These are phyloP conservation scores for Coniochaeta pulveracea DNA, from an alignment of 2,329 filamentous ascomycete species.

Conservation along the genomic window DNA sequence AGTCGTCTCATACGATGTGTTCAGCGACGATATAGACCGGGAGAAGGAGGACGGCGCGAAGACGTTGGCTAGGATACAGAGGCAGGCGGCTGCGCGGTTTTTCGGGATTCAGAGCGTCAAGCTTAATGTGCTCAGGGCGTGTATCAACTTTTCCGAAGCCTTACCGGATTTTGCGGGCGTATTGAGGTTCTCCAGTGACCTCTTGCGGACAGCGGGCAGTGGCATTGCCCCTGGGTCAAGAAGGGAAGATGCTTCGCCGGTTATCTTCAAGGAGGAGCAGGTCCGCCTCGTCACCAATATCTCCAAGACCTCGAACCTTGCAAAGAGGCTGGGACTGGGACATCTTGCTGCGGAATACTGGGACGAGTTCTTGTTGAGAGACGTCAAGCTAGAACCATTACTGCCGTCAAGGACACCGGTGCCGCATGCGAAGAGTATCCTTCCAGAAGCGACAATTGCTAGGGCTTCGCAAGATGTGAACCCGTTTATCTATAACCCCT, in stretches of 20 bases:
- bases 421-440: conserved; percentile 46
- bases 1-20: conserved; percentile 39
- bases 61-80: conserved; percentile 45
- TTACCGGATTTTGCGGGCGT: conserved; percentile 85
- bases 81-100: conserved; percentile 43
- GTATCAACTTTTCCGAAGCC: conserved; percentile 88
- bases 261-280: conserved; percentile 73
- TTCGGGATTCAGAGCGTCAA: conserved; percentile 77
- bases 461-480: conserved; percentile 53
- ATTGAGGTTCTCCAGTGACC: conserved; percentile 73
- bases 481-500: conserved; percentile 94
- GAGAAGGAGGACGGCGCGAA: conserved; percentile 38
- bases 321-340: conserved; percentile 59
- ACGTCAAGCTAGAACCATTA: conserved; percentile 57
- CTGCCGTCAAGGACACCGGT: conserved; percentile 50
- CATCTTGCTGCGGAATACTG: conserved; percentile 77
- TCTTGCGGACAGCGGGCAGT: conserved; percentile 72
- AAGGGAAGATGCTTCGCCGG: conserved; percentile 57
- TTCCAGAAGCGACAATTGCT: conserved; percentile 36
- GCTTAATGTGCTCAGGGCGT: conserved; percentile 76
- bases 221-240: conserved; percentile 64
- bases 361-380: conserved; percentile 88
- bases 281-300: conserved; percentile 76
- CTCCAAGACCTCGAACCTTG: conserved; percentile 68
- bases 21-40: conserved; percentile 9